Conservation (phyloP, 2,329 filamentous ascomycete species). For the Ceratocystis colombiana region DNA sequence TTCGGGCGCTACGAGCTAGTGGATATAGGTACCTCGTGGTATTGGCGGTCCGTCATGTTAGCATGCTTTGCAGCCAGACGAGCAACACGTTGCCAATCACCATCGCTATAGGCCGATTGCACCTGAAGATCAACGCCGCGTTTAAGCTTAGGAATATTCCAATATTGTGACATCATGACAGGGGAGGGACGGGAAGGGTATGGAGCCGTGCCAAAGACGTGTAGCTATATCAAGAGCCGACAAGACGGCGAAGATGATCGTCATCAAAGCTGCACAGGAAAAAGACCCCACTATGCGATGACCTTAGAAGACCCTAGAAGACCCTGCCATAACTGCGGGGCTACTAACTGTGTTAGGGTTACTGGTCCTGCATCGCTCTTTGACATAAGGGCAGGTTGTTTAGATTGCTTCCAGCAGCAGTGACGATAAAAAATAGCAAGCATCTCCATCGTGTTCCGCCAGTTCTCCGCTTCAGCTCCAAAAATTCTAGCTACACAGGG, state of each 20-base stretch:
- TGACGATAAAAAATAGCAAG: neutral
- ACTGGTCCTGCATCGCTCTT: too few species aligned
- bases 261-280: too few species aligned
- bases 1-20: neutral
- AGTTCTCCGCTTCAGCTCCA: too few species aligned
- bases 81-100: conserved; percentile 44
- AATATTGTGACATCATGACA: conserved; percentile 19
- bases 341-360: neutral
- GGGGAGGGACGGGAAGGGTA: neutral
- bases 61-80: conserved; percentile 45
- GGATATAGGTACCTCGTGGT: conserved; percentile 41
- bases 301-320: neutral
- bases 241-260: neutral
- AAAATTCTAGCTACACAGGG: neutral
- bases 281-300: too few species aligned
- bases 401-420: too few species aligned
- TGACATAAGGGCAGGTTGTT: too few species aligned
- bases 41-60: conserved; percentile 41
- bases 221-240: neutral
- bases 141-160: conserved; percentile 35
- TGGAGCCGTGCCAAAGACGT: neutral
- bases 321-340: neutral
- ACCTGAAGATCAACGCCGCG: conserved; percentile 46
- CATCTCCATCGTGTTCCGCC: neutral
- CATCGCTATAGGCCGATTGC: conserved; percentile 45